These are phyloP conservation scores for Suillus occidentalis DNA, from an alignment of 768 basidiomycete species.

Conservation along the genomic window DNA sequence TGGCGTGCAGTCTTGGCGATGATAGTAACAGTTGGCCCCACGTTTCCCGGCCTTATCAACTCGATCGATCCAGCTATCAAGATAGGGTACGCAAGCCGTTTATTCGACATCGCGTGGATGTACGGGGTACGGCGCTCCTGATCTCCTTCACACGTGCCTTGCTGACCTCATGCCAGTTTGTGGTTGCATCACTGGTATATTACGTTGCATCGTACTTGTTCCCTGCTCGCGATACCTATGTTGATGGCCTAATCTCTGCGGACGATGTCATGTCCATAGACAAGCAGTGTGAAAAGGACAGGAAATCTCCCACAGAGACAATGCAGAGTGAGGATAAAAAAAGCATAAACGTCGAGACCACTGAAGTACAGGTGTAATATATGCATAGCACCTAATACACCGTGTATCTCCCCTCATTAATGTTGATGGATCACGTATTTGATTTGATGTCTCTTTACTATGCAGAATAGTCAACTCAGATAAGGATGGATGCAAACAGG, in stretches of 20 bases:
- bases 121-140: slow-evolving; percentile 57
- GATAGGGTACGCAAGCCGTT: slow-evolving; percentile 54
- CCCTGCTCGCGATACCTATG: slow-evolving; percentile 26
- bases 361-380: background rate
- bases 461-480: background rate
- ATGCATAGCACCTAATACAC: background rate
- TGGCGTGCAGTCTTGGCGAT: slow-evolving; percentile 78
- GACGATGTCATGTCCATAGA: slow-evolving; percentile 15
- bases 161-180: slow-evolving; percentile 21
- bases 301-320: background rate
- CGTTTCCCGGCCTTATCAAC: slow-evolving; percentile 74
- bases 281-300: background rate
- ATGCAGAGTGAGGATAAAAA: slow-evolving; percentile 5
- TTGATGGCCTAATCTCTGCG: slow-evolving; percentile 25
- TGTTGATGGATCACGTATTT: background rate
- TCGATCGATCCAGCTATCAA: slow-evolving; percentile 66
- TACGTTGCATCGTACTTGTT: slow-evolving; percentile 26
- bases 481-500: too few species aligned
- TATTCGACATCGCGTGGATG: slow-evolving; percentile 77
- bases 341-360: background rate
- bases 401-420: background rate
- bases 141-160: slow-evolving; percentile 7
- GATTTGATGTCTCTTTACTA: background rate
- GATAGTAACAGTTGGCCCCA: slow-evolving; percentile 66
- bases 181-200: slow-evolving; percentile 25